Percentiles rank a stretch among this genome's conserved stretches.
Conservation (phyloP, 495 filamentous ascomycete genomes). For the Aspergillus campestris region DNA sequence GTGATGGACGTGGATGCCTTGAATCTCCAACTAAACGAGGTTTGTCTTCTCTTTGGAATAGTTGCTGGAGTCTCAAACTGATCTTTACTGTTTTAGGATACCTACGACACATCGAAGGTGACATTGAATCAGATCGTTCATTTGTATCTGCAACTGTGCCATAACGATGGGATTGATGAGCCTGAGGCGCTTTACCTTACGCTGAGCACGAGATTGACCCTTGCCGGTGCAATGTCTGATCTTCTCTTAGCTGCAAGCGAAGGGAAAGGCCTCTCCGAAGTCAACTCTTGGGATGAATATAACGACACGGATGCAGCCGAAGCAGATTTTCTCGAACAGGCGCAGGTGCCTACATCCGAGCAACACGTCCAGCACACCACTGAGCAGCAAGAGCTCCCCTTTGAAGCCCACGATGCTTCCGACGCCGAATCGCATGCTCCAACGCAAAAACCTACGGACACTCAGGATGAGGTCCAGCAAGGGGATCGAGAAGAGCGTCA, state of each 20-base stretch:
- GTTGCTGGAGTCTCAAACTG: conserved; percentile 16
- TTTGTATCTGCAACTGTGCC: conserved; percentile 47
- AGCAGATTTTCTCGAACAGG: conserved; percentile 9
- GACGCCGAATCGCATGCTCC: background rate
- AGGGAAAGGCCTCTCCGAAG: conserved; percentile 52
- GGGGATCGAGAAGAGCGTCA: background rate
- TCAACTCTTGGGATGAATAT: conserved; percentile 34
- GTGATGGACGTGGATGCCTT: conserved; percentile 58
- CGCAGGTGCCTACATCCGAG: conserved; percentile 3
- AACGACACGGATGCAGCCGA: conserved; percentile 20
- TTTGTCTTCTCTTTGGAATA: conserved; percentile 26
- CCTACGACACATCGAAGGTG: conserved; percentile 26
- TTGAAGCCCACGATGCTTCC: background rate
- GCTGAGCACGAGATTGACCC: conserved; percentile 36
- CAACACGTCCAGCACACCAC: no score
- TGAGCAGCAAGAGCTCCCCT: no score
- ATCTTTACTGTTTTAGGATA: conserved; percentile 34
- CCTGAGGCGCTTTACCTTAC: conserved; percentile 49
- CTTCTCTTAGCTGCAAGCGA: conserved; percentile 44
- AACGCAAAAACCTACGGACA: conserved; percentile 2
- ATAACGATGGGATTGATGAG: conserved; percentile 49
- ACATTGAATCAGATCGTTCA: conserved; percentile 51
- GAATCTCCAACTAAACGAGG: conserved; percentile 65
- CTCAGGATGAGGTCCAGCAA: background rate
- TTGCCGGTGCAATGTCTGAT: conserved; percentile 37